A percentile compares a stretch with the other conserved stretches of the same genome.
Evolutionary conservation across 768 basidiomycete genomes (phyloP).

Genomic region (Kwoniella mangroviensis): DNA sequence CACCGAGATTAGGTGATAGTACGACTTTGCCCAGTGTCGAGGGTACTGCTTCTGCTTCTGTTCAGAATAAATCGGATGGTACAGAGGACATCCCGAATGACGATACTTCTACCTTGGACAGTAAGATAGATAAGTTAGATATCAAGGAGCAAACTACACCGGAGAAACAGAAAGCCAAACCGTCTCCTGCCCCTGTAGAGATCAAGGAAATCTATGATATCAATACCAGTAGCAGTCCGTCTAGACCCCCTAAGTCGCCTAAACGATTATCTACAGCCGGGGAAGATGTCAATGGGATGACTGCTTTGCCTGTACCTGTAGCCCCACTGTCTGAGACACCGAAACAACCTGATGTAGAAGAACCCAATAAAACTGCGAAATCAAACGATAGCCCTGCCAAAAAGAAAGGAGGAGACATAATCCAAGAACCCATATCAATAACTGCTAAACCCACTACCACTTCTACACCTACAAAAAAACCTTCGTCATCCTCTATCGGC

Average conservation of each 20-base stretch:
- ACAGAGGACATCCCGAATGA: neutral
- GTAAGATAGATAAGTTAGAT: conserved; percentile 4
- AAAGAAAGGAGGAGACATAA: neutral
- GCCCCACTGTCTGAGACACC: neutral
- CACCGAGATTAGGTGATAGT: conserved; percentile 2
- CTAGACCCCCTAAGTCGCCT: conserved; percentile 22
- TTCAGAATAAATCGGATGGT: neutral
- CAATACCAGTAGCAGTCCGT: conserved; percentile 5
- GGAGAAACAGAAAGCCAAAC: neutral
- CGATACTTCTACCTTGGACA: neutral
- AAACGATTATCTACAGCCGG: conserved; percentile 14
- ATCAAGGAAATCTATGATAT: neutral
- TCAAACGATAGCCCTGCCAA: neutral
- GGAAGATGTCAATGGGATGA: conserved; percentile 9
- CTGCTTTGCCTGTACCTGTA: conserved; percentile 12
- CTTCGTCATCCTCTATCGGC: neutral
- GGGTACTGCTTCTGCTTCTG: neutral
- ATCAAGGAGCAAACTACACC: conserved; percentile 2
- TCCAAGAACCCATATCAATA: neutral
- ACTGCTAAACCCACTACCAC: conserved; percentile 2
- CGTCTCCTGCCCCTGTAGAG: neutral
- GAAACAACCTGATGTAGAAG: neutral
- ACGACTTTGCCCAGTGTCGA: neutral
- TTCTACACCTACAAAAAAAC: neutral
- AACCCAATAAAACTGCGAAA: neutral